Base-by-base conservation (phyloP, 2,329 filamentous ascomycete species). In the Claviceps humidiphila region DNA sequence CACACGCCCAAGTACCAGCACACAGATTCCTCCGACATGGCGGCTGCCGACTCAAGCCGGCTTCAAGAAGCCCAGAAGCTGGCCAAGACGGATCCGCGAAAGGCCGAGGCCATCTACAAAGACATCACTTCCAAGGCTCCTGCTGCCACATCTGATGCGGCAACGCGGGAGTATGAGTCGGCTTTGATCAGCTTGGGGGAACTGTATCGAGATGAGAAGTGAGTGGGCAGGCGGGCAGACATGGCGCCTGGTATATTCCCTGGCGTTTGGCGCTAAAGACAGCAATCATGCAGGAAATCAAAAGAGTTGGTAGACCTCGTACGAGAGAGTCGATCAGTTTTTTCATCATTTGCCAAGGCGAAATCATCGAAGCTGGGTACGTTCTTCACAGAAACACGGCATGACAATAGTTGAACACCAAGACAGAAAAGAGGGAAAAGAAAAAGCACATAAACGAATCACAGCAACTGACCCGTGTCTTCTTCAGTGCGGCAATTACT, bases 311-410 rank as follows among this genome's bases (percentile, higher is more conserved):
- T 94, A 57, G 84, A 89, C 62, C 79, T 98, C 59, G 85, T 98
- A 63, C 90, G 85, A 65, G 87, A 88, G 68, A 95, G 89, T 70
- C 82, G 91, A 65, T 86, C 87, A 58, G 87, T 93, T 45, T 82
- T 98, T 58, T 96, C 91, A 54, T 93, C 88, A 58, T 97, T 98
- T 69, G 93, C 93, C 58, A 96, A 97, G 77, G 93, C 94, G 57
- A 98, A 98, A 81, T 97, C 93, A 37, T 88, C 93, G 53, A 98
- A 98, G 74, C 77, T 98, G 57, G 89, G 93, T 97, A 82, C 58
- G 84, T 57, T n/a, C 1, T 8, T n/a, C 5, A 5, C 3, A 11
- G 30, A 34, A 34, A 11, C 30, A 34, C 30, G 4, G 9, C 30
- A 34, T 34, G 30, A 11, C 30, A 34, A 11, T 9, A 34, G 30